Evolutionary conservation across 306 rosid genomes (phyloP), one percentile per base, ranked within the genome.

Genomic region (Castanospermum australe): DNA sequence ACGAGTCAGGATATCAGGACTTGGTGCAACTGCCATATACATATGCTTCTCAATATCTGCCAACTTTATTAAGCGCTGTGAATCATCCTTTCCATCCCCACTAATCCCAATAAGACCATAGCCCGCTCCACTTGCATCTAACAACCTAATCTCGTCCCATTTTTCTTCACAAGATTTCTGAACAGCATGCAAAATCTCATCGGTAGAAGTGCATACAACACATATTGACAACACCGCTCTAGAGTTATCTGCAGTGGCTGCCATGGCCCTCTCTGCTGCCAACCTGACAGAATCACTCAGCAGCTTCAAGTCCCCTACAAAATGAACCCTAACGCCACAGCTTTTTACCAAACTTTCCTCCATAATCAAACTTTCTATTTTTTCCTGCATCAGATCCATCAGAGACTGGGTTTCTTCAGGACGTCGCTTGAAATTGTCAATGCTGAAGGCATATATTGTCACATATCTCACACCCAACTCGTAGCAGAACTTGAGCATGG

Each of bases 161-260:
- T 76, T 84, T 22, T 87, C 83, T 68, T 82, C 77, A 36, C 87
- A 85, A 5, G 80, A 73, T 67, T 82, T 60, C 44, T 77, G 52
- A 55, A 87, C 81, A 28, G 91, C 82, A 76, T 83, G 82, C 56
- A 85, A 60, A 76, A 88, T 87, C 85, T 88, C 91, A 77, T 77
- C 68, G 36, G 82, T 85, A 28, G 85, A 85, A 47, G 78, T 85
- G 51, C 83, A 85, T 1, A 89, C 91, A 68, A 88, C 11, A 69
- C 89, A 88, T 21, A 87, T 81, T 14, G 86, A 59, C 73, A 87
- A 76, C 12, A 81, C 60, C 6, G 56, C 74, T 36, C 57, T 75
- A 14, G 75, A 69, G 69, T 87, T 84, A n/a, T 84, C 78, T 15
- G 77, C 75, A 52, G 88, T 81, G 20, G 90, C 86, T 60, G 15